These are phyloP conservation scores for Heritiera fomes DNA, from an alignment of 345 rosid genomes.

Conservation along the genomic window DNA sequence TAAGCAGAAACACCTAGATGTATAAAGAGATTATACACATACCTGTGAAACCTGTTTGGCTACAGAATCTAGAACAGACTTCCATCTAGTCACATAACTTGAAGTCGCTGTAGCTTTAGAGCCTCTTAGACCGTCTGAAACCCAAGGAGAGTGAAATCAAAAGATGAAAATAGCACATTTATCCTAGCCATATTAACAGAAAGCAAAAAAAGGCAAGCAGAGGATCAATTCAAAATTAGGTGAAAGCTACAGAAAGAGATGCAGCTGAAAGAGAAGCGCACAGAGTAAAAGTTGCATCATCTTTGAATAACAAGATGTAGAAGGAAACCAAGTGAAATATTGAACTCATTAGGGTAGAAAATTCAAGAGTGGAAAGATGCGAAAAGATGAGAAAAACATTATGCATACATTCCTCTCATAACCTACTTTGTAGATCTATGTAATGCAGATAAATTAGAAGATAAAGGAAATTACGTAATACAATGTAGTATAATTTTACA, in stretches of 20 bases:
- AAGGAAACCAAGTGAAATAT: not conserved
- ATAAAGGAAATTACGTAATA: not conserved
- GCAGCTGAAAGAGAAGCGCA: not conserved
- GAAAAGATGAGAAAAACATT: not conserved
- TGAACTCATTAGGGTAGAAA: not conserved
- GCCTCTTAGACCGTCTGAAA: constrained; percentile 43
- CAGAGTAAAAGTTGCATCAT: not conserved
- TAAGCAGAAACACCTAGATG: not conserved
- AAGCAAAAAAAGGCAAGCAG: not conserved
- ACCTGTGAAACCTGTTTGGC: constrained; percentile 84
- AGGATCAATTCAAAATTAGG: not conserved
- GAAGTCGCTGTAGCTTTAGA: constrained; percentile 28
- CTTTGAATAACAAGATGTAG: not conserved
- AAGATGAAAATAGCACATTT: constrained; percentile 5
- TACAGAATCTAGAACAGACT: constrained; percentile 52
- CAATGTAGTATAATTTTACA: not conserved
- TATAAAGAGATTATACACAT: constrained; percentile 22
- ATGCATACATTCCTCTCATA: not conserved
- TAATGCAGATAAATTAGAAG: not conserved
- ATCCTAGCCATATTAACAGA: not conserved
- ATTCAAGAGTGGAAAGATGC: not conserved
- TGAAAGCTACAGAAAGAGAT: not conserved
- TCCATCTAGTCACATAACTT: constrained; percentile 53
- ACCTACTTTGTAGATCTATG: not conserved
- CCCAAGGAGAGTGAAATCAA: constrained; percentile 22